Conservation (phyloP, 129 eudicot genomes). For the Helichrysum umbraculigerum region DNA sequence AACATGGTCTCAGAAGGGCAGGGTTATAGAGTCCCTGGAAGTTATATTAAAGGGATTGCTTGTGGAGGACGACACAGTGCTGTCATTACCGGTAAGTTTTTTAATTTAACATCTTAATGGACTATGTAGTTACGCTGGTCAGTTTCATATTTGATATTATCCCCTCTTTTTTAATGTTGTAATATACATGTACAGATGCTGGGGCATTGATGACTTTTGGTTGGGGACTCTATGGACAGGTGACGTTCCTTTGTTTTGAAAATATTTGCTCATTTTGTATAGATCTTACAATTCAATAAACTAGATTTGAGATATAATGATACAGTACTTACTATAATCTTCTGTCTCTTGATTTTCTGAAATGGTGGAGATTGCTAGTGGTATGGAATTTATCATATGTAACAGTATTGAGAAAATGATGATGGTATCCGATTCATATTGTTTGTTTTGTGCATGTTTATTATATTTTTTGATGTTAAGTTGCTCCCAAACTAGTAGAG, state of each 20-base stretch:
- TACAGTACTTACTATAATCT: not conserved
- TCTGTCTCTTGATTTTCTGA: not conserved
- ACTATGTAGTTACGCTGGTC: not conserved
- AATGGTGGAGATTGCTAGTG: slow-evolving; percentile 18
- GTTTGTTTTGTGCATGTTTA: not conserved
- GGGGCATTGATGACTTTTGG: slow-evolving; percentile 93
- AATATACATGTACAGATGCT: slow-evolving; percentile 62
- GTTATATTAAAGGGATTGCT: slow-evolving; percentile 76
- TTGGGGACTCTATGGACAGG: slow-evolving; percentile 99
- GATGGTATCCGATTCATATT: slow-evolving; percentile 14
- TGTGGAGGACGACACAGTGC: slow-evolving; percentile 99
- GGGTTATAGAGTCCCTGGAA: slow-evolving; percentile 87
- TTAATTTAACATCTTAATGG: not conserved
- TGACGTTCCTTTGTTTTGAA: slow-evolving; percentile 21
- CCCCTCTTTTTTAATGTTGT: slow-evolving; percentile 2
- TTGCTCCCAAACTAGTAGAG: slow-evolving; percentile 9
- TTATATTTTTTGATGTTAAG: slow-evolving; percentile 2
- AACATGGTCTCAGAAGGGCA: slow-evolving; percentile 51
- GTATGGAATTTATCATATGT: slow-evolving; percentile 4
- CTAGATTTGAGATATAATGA: not conserved
- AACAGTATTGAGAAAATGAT: slow-evolving; percentile 4
- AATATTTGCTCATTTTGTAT: not conserved
- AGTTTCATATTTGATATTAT: not conserved
- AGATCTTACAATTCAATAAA: not conserved
- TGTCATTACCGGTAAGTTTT: slow-evolving; percentile 72